Base-by-base conservation (phyloP, 2,329 filamentous ascomycete species). In the Sporothrix globosa region DNA sequence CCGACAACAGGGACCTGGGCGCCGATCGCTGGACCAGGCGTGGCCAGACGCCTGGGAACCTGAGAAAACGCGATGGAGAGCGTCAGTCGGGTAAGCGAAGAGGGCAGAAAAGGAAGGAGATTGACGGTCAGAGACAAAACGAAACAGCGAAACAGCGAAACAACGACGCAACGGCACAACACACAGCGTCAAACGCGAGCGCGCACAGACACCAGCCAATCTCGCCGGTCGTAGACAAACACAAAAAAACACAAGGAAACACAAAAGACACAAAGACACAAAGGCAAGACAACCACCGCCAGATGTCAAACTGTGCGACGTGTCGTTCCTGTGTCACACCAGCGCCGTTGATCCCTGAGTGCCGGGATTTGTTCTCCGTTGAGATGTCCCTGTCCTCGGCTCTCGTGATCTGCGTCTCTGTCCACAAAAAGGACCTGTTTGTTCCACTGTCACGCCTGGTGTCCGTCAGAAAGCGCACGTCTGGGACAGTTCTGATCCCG, bases 301-400 rank as follows among this genome's bases (percentile, higher is more conserved):
- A 48, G 41, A 39, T 60, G 60, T 63, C 60, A 63, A 48, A 65
- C 24, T 21, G 61, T 50, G 61, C 61, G 50, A 65, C 61, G 61
- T 65, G 41, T n/a, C 24, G 44, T 63, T 24, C 41, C 41, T 46
- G 24, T 24, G 24, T 11, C 19, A 34, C 61, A 44, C 30, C 44
- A 50, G 46, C 44, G 17, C 44, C 44, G 41, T 34, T 21, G 24
- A 65, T 65, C 41, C 24, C 44, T 48, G 27, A 21, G 44, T 30
- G 44, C 21, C 46, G 14, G 44, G 44, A 34, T 48, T 24, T 19
- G 24, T 41, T 6, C 6, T 39, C 24, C 27, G 7, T 39, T 44
- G 41, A 17, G 41, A 17, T 58, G 54, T 46, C 41, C 34, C 58
- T 61, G 17, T 34, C 44, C 19, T 65, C 24, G 41, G 27, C 61